Evolutionary conservation across 2,329 filamentous ascomycete species (phyloP), one percentile per base, ranked within the genome.

Genomic region (Penicillium glabrum): DNA sequence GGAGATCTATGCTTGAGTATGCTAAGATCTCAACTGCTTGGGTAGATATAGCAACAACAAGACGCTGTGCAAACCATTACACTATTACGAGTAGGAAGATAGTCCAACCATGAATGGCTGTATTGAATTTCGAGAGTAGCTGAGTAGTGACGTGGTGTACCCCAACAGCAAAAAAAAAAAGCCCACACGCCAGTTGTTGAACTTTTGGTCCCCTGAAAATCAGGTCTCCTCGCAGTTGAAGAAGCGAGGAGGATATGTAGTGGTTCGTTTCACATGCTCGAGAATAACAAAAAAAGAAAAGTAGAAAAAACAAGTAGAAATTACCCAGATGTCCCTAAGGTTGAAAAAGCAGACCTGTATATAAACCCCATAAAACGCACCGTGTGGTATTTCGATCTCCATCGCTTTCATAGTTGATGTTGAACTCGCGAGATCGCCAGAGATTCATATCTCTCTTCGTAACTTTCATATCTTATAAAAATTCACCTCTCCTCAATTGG

Each of bases 321-420:
- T 61, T 59, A 64, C 71, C 71, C 70, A 67, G 51, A 65, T 71
- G 68, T 68, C 66, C 70, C 69, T 72, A 64, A 72, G 70, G 71
- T 73, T 73, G 71, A 73, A 73, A 39, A 71, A 73, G 69, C 70
- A 73, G 71, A 69, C 71, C 71, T 66, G 64, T 70, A 69, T 69
- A 70, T 66, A 68, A 70, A 71, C 70, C 69, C 62, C 66, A 61
- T 58, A 68, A 67, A 68, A 69, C 69, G 69, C 67, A 67, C 65
- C 58, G 37, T 62, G 52, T 62, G 61, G 46, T 67, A 60, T 64
- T 57, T 46, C 46, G 52, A 49, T 62, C 57, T 54, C 61, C 63
- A 58, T 60, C 67, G 58, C 64, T 63, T 65, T 69, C 67, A 61
- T 69, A 65, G 69, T 71, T 72, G 65, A 72, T 73, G 71, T 73